Percentiles rank a stretch among this genome's conserved stretches.
phyloP scores from a whole-genome alignment of 2,329 filamentous ascomycete species.

The Alternaria gaisen region DNA sequence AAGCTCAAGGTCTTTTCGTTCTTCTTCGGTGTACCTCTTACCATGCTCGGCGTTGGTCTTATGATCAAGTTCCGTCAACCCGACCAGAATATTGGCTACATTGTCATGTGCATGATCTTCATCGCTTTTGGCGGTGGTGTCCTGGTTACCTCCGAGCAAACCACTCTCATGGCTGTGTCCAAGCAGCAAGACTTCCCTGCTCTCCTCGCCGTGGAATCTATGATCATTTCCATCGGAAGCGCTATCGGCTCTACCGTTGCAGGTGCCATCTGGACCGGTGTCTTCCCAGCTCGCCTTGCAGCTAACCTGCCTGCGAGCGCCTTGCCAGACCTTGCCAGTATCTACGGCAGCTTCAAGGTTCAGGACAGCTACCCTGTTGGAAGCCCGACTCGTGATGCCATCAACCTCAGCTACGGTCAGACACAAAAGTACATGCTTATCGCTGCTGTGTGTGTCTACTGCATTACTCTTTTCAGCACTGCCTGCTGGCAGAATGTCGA shows the following conservation, averaged over 20 bases:
- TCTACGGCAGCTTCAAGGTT: conserved; percentile 63
- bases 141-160: conserved; percentile 46
- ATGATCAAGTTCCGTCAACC: conserved; percentile 52
- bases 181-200: conserved; percentile 47
- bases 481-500: conserved; percentile 44
- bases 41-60: conserved; percentile 46
- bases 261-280: conserved; percentile 70
- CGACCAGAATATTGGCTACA: conserved; percentile 45
- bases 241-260: conserved; percentile 62
- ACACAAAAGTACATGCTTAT: conserved; percentile 52
- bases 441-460: conserved; percentile 42
- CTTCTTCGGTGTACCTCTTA: conserved; percentile 43
- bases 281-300: conserved; percentile 62
- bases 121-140: conserved; percentile 47
- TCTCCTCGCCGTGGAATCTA: conserved; percentile 60
- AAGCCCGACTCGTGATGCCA: conserved; percentile 57
- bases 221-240: conserved; percentile 66
- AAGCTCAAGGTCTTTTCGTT: conserved; percentile 43
- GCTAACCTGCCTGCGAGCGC: conserved; percentile 56
- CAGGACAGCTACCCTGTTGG: conserved; percentile 65
- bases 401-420: conserved; percentile 49
- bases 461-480: conserved; percentile 34
- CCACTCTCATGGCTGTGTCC: conserved; percentile 45
- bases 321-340: conserved; percentile 47
- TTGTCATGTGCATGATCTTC: conserved; percentile 49